These are phyloP conservation scores for Prototheca cutis DNA, from an alignment of 163 green algal species.

Conservation along the genomic window DNA sequence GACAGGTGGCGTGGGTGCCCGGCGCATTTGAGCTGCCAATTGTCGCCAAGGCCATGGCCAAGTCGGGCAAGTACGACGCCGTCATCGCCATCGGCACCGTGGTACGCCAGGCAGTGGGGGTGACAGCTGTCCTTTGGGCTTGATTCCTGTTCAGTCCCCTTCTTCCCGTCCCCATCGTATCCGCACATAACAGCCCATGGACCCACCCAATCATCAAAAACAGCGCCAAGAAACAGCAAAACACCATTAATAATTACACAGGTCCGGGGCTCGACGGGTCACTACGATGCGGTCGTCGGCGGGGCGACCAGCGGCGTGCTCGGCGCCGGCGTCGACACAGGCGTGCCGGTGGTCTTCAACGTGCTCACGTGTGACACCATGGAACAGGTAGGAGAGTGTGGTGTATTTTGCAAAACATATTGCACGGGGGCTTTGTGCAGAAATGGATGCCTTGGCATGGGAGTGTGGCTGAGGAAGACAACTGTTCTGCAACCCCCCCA, in stretches of 20 bases:
- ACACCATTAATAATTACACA: constrained; percentile 13
- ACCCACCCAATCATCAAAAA: background rate
- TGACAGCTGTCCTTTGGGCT: too few relatives aligned
- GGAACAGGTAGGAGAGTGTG: constrained; percentile 85
- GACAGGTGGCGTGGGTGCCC: constrained; percentile 86
- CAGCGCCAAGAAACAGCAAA: background rate
- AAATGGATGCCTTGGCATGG: too few relatives aligned
- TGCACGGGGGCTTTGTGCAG: too few relatives aligned
- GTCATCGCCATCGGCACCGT: constrained; percentile 88
- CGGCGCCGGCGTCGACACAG: constrained; percentile 55
- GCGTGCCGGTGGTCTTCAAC: constrained; percentile 92
- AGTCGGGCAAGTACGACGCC: constrained; percentile 75
- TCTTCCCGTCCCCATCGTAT: too few relatives aligned
- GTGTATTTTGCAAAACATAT: too few relatives aligned
- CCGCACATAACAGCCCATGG: too few relatives aligned
- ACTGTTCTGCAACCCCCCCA: too few relatives aligned
- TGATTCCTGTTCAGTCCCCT: too few relatives aligned
- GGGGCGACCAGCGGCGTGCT: constrained; percentile 71
- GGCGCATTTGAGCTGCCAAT: constrained; percentile 93
- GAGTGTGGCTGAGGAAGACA: too few relatives aligned
- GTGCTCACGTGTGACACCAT: constrained; percentile 94
- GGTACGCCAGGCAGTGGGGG: too few relatives aligned
- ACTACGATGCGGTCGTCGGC: constrained; percentile 91
- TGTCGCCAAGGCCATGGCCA: constrained; percentile 82
- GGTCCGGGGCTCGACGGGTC: constrained; percentile 83